These are phyloP conservation scores for Thermomyces lanuginosus DNA, from an alignment of 2,329 filamentous ascomycete genomes.

Conservation along the genomic window DNA sequence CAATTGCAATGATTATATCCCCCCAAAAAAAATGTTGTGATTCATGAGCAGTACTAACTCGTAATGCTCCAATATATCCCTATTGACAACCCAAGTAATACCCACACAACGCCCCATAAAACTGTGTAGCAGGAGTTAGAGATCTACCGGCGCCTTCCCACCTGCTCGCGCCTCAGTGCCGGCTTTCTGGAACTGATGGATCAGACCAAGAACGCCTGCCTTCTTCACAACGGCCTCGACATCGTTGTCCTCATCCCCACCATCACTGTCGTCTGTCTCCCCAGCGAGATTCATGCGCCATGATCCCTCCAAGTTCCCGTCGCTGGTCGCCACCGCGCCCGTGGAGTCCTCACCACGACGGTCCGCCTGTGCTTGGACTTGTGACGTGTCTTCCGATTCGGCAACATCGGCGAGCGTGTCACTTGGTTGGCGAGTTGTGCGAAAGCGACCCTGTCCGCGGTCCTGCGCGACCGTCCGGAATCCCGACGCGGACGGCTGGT, in stretches of 20 bases:
- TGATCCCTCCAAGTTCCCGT: slow-evolving; percentile 43
- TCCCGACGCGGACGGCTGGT: slow-evolving; percentile 27
- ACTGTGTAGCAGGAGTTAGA: slow-evolving; percentile 11
- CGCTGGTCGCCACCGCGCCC: slow-evolving; percentile 26
- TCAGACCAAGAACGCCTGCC: slow-evolving; percentile 46
- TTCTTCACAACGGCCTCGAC: slow-evolving; percentile 32
- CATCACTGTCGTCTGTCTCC: slow-evolving; percentile 20
- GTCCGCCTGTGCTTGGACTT: slow-evolving; percentile 9
- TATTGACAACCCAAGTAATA: no score
- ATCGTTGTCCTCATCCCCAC: slow-evolving; percentile 32
- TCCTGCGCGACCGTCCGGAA: slow-evolving; percentile 16
- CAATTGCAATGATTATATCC: no score
- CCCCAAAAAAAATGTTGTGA: no score
- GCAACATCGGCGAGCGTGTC: slow-evolving; percentile 18
- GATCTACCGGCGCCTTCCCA: slow-evolving; percentile 14
- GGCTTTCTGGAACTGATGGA: slow-evolving; percentile 52
- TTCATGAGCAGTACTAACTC: no score
- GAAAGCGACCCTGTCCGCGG: slow-evolving; percentile 15
- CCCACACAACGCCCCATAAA: background rate
- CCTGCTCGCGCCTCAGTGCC: slow-evolving; percentile 23
- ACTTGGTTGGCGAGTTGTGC: slow-evolving; percentile 13
- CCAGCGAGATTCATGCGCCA: slow-evolving; percentile 31
- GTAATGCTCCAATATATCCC: no score
- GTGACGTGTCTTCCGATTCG: slow-evolving; percentile 11
- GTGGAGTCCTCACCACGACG: slow-evolving; percentile 17